Evolutionary conservation across 2,329 filamentous ascomycete genomes (phyloP), one percentile per base, ranked within the genome.

Genomic region (Biscogniauxia sp.): DNA sequence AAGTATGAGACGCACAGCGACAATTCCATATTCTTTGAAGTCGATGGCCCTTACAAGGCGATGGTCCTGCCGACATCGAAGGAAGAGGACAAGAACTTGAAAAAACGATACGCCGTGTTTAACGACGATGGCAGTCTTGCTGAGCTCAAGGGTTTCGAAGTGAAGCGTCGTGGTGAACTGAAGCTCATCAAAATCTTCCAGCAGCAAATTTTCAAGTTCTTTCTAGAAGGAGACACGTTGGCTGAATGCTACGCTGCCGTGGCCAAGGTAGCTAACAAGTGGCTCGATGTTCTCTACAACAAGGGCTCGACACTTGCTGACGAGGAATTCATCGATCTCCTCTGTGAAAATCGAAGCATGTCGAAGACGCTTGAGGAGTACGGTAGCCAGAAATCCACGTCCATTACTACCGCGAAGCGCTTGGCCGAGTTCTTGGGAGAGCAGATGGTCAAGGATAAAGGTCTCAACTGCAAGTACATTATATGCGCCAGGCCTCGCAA

Each of bases 131-230:
- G 96, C 49, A 96, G 89, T 75, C 82, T 99, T 56, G 95, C 95
- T 15, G 95, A 99, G 74, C 76, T 99, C 72, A 99, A 99, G 73
- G 95, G 95, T 5, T 99, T 99, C 72, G 95, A 99, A 72, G 88
- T 99, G 66, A 99, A 99, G 81, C 89, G 95, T 74, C 86, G 95
- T 85, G 95, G 95, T 81, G 95, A 99, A 78, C 80, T 99, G 68
- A 99, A 99, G 79, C 88, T 99, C 68, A 99, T 99, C 84, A 99
- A 99, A 78, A 99, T 98, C 73, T 99, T 99, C 75, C 95, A 99
- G 76, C 92, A 95, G 62, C 95, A 99, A 72, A 97, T 99, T 67
- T 99, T 99, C 88, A 97, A 97, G 74, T 98, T 99, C 78, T 99
- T 99, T 79, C 80, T 99, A 5, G 94, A 99, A 72, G 95, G 95